phyloP scores from a whole-genome alignment of 352 stramenopile genomes.

The Globisporangium splendens region DNA sequence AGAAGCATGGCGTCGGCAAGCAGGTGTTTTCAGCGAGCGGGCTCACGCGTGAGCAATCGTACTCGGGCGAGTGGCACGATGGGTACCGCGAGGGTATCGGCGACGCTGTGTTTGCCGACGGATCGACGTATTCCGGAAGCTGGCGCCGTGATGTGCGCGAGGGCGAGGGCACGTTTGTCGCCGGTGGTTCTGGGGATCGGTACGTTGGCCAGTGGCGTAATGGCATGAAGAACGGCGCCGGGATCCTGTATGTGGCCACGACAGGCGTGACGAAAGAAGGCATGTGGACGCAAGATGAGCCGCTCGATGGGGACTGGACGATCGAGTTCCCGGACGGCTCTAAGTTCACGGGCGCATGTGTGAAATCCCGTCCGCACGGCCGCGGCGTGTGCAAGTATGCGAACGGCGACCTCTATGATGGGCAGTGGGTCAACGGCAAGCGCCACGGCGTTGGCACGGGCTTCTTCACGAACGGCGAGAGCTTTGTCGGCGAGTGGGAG shows the following conservation, averaged over 20 bases:
- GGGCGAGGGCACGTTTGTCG: slow-evolving; percentile 57
- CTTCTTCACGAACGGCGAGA: slow-evolving; percentile 71
- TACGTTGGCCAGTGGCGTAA: slow-evolving; percentile 72
- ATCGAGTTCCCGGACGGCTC: slow-evolving; percentile 74
- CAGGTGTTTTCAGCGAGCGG: slow-evolving; percentile 17
- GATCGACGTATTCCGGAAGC: slow-evolving; percentile 53
- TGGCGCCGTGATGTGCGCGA: slow-evolving; percentile 53
- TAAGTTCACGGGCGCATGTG: slow-evolving; percentile 69
- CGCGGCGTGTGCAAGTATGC: slow-evolving; percentile 78
- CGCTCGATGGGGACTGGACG: slow-evolving; percentile 68
- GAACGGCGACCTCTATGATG: slow-evolving; percentile 82
- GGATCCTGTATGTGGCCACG: slow-evolving; percentile 35
- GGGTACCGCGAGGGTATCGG: slow-evolving; percentile 57
- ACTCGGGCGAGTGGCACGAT: slow-evolving; percentile 60
- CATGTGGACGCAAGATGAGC: slow-evolving; percentile 48
- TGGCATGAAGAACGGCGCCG: slow-evolving; percentile 47
- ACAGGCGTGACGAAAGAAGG: slow-evolving; percentile 69
- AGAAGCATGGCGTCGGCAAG: slow-evolving; percentile 77
- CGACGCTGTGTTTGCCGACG: slow-evolving; percentile 45
- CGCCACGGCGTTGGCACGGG: slow-evolving; percentile 65
- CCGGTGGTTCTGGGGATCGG: background rate
- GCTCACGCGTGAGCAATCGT: slow-evolving; percentile 32
- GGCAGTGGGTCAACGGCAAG: slow-evolving; percentile 78
- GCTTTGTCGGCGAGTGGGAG: slow-evolving; percentile 73
- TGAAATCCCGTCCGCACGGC: slow-evolving; percentile 60